Evolutionary conservation across 495 filamentous ascomycete genomes (phyloP).

Genomic region (Podospora bellae-mahoneyi): DNA sequence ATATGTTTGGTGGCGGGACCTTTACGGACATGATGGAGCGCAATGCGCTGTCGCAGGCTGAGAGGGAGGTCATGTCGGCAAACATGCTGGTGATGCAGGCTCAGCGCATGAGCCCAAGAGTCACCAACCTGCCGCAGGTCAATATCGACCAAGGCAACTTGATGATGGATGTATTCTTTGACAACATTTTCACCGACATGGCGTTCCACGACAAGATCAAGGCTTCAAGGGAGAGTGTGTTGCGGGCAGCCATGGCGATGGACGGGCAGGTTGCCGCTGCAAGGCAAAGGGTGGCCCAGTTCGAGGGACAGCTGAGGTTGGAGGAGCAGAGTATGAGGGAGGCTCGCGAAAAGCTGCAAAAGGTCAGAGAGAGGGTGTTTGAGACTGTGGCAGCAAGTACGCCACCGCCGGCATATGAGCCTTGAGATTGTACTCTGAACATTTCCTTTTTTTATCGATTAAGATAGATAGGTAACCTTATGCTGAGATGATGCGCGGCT

Average conservation of each 20-base stretch:
- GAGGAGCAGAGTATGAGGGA: slow-evolving; percentile 30
- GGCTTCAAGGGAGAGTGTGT: slow-evolving; percentile 30
- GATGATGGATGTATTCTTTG: slow-evolving; percentile 45
- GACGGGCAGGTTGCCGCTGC: slow-evolving; percentile 21
- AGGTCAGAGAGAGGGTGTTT: slow-evolving; percentile 34
- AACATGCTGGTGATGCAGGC: slow-evolving; percentile 32
- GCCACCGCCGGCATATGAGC: background rate
- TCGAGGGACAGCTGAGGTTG: slow-evolving; percentile 23
- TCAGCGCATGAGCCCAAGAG: slow-evolving; percentile 33
- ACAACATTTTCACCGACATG: slow-evolving; percentile 49
- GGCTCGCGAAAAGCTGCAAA: slow-evolving; percentile 40
- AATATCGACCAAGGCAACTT: slow-evolving; percentile 38
- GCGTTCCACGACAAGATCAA: slow-evolving; percentile 47
- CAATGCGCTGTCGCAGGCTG: slow-evolving; percentile 38
- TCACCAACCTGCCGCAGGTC: slow-evolving; percentile 31
- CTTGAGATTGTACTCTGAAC: background rate
- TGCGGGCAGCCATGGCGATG: slow-evolving; percentile 28
- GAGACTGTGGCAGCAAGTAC: slow-evolving; percentile 15
- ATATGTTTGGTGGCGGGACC: slow-evolving; percentile 35
- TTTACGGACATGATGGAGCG: slow-evolving; percentile 41
- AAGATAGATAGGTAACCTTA: background rate
- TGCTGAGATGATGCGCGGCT: background rate
- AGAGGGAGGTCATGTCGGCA: slow-evolving; percentile 25
- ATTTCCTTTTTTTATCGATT: too few species aligned
- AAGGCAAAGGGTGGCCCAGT: slow-evolving; percentile 21